Conservation (phyloP, 176 grass and related monocot species). For the Thinopyrum elongatum region DNA sequence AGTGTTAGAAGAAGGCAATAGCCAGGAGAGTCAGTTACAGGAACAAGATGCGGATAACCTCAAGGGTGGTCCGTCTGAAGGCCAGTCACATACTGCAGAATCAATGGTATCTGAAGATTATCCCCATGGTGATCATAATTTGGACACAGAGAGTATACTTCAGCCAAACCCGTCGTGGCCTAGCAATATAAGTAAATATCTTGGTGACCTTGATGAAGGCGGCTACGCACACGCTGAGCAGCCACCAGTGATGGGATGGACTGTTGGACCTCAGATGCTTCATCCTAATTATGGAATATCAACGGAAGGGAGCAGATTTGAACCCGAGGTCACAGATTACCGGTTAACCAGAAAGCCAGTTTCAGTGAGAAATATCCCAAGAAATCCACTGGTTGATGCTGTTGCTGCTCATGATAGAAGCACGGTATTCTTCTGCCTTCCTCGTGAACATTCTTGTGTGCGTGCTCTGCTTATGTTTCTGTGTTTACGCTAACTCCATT, state of each 20-base stretch:
- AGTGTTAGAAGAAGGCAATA: constrained; percentile 21
- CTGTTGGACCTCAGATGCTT: constrained; percentile 61
- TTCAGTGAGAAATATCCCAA: constrained; percentile 77
- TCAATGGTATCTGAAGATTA: constrained; percentile 34
- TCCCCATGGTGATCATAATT: constrained; percentile 23
- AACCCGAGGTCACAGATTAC: constrained; percentile 44
- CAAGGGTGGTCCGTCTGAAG: not conserved
- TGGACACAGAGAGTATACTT: constrained; percentile 33
- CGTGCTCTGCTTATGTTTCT: constrained; percentile 5
- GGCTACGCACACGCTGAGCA: constrained; percentile 27
- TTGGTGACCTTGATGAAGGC: constrained; percentile 19
- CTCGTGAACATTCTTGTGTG: not conserved
- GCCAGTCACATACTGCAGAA: not conserved
- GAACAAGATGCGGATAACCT: not conserved
- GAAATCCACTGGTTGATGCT: constrained; percentile 93
- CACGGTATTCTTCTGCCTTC: constrained; percentile 49
- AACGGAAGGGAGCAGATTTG: constrained; percentile 47
- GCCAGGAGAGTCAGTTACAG: constrained; percentile 12
- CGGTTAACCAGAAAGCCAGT: constrained; percentile 47
- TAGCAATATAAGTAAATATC: constrained; percentile 18
- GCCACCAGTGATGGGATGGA: constrained; percentile 50
- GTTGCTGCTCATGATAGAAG: constrained; percentile 97
- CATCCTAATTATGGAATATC: constrained; percentile 68
- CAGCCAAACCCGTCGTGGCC: not conserved
- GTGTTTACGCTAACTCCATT: constrained; percentile 22